Evolutionary conservation across 1,284 basidiomycete species (phyloP).

Genomic region (Hortiboletus rubellus): DNA sequence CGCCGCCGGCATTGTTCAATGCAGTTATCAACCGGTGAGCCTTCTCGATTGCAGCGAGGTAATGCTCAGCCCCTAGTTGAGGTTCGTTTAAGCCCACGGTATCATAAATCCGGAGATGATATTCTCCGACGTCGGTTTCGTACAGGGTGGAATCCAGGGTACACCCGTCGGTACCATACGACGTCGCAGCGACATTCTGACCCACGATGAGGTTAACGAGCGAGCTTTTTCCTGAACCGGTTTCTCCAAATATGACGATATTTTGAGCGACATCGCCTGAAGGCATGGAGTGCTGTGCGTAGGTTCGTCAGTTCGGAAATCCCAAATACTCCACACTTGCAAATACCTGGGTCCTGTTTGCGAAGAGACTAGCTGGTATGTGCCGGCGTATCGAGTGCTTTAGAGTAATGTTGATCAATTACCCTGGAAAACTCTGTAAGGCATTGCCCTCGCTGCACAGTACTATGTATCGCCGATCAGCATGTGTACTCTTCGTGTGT

Average conservation of each 20-base stretch:
- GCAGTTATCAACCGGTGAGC: constrained; percentile 23
- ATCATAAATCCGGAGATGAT: constrained; percentile 27
- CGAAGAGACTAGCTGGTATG: background rate
- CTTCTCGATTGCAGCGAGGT: constrained; percentile 34
- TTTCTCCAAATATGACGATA: constrained; percentile 32
- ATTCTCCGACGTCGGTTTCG: constrained; percentile 15
- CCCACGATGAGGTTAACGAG: constrained; percentile 34
- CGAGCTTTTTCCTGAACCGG: constrained; percentile 37
- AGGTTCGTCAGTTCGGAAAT: constrained; percentile 6
- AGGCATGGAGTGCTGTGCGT: constrained; percentile 17
- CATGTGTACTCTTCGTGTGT: constrained; percentile 26
- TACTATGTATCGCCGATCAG: constrained; percentile 1
- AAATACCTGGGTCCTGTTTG: constrained; percentile 17
- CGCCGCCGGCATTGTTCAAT: constrained; percentile 26
- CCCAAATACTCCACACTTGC: background rate
- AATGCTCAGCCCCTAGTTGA: constrained; percentile 26
- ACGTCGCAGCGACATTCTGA: constrained; percentile 24
- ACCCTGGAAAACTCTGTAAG: background rate
- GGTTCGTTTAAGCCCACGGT: constrained; percentile 35
- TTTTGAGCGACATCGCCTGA: constrained; percentile 18
- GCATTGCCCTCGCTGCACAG: background rate
- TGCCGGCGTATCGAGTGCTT: background rate
- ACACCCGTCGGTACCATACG: constrained; percentile 31
- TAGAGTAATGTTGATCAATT: background rate
- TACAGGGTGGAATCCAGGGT: constrained; percentile 30